Percentiles rank a stretch among this genome's conserved stretches.
Evolutionary conservation across 305 asterid genomes (phyloP).

Genomic region (Nicotiana rustica): DNA sequence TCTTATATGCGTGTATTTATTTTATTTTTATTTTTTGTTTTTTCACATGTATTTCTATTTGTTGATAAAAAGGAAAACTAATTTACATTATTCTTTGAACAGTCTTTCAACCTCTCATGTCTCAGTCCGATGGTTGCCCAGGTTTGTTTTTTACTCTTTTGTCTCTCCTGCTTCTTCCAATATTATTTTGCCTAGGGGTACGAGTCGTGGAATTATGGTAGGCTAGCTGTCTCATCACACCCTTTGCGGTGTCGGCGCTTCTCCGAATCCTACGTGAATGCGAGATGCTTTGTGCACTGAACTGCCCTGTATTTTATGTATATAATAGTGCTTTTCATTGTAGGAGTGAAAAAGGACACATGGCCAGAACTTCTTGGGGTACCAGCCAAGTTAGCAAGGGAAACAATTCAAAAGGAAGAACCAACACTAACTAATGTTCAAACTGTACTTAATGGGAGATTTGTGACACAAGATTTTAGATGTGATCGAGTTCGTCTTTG

Average conservation of each 20-base stretch:
- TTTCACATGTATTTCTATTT: not conserved
- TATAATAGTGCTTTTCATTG: not conserved
- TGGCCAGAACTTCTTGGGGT: constrained; percentile 11
- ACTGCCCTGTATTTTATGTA: too few relatives aligned
- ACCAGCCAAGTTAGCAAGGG: not conserved
- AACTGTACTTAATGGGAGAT: not conserved
- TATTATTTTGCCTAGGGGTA: too few relatives aligned
- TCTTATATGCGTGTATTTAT: not conserved
- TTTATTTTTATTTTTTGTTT: too few relatives aligned
- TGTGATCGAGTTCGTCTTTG: constrained; percentile 2
- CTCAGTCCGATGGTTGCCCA: not conserved
- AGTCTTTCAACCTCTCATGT: not conserved
- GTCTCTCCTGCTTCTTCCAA: not conserved
- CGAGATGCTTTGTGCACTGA: too few relatives aligned
- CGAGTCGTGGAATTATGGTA: too few relatives aligned
- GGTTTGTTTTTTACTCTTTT: not conserved
- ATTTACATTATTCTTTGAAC: not conserved
- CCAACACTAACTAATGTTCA: not conserved
- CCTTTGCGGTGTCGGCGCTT: too few relatives aligned
- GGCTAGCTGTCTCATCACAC: too few relatives aligned
- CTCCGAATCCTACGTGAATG: rapidly evolving
- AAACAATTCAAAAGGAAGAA: not conserved
- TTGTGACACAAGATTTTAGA: not conserved
- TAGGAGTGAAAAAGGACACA: not conserved
- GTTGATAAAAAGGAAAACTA: not conserved